Evolutionary conservation across 2,329 filamentous ascomycete genomes (phyloP), one percentile per base, ranked within the genome.

Genomic region (Sporothrix globosa): DNA sequence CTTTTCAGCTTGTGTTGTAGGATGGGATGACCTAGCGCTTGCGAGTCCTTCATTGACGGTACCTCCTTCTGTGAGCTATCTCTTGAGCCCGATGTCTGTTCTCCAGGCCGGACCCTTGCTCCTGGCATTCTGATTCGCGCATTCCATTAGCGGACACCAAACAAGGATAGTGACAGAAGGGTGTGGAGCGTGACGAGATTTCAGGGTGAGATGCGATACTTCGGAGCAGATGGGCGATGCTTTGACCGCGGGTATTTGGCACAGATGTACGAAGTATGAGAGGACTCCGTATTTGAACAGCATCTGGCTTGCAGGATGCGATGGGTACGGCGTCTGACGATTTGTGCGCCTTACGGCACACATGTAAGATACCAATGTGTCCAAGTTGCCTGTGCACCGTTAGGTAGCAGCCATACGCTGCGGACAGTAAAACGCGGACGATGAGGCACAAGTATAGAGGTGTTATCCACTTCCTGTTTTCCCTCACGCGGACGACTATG

Each of bases 191-290:
- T 39, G 53, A 34, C 34, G 56, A 24, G 39, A 61, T 61, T n/a
- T n/a, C n/a, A 39, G 53, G 56, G 1, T 21, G 56, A 60, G 56
- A 60, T 60, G 56, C 56, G 56, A 60, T 60, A 34, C 54, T 30
- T 30, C 27, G 27, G 27, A n/a, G 2, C 34, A 60, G 56, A 60
- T 56, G 24, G 17, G 44, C 13, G 17, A 7, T 53, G 50, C n/a
- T 53, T 53, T 30, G 27, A 30, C 27, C 27, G 3, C 27, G 5
- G 27, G 2, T 30, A 4, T 3, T 30, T 30, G 27, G 27, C 27
- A 30, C 27, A 3, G 27, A 30, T 30, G 27, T 30, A 30, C 27
- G 27, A 30, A 30, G 27, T 30, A 30, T 30, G 27, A 30, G 27
- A 30, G 27, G 5, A 30, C 27, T 30, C 27, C 4, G 44, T 46